These are phyloP conservation scores for Candolleomyces eurysporus DNA, from an alignment of 768 basidiomycete species.

Conservation along the genomic window DNA sequence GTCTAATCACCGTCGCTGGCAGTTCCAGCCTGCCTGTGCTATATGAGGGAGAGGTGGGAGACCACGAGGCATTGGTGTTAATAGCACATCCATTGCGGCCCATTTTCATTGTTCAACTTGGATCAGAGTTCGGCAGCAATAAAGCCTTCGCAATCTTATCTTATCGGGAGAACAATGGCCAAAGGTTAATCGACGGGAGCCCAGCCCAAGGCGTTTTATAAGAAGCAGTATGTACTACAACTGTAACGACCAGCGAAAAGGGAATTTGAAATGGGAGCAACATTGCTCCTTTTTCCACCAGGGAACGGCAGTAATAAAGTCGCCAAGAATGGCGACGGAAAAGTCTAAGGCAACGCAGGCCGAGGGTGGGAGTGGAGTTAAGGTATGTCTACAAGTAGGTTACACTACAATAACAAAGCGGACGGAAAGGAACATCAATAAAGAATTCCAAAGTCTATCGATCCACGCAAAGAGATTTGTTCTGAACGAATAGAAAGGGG, in stretches of 20 bases:
- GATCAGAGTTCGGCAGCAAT: not conserved
- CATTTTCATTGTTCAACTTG: not conserved
- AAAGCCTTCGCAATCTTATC: not conserved
- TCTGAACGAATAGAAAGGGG: no score
- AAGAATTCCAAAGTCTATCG: no score
- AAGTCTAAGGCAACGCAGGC: no score
- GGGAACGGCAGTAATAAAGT: not conserved
- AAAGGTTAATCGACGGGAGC: no score
- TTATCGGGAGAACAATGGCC: not conserved
- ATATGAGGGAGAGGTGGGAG: not conserved
- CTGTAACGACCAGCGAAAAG: not conserved
- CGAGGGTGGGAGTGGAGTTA: no score
- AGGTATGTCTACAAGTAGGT: no score
- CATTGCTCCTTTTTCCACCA: not conserved
- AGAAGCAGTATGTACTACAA: no score
- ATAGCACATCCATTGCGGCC: not conserved
- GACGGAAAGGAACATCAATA: no score
- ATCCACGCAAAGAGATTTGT: no score
- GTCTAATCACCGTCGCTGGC: constrained; percentile 1
- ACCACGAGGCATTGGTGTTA: constrained; percentile 5
- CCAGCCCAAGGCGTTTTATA: no score
- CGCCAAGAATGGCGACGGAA: no score
- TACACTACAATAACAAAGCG: no score
- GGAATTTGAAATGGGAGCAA: not conserved
- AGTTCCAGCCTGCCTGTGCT: not conserved